Percentiles rank a stretch among this genome's conserved stretches.
Evolutionary conservation across 306 rosid genomes (phyloP).

Genomic region (Bauhinia variegata): DNA sequence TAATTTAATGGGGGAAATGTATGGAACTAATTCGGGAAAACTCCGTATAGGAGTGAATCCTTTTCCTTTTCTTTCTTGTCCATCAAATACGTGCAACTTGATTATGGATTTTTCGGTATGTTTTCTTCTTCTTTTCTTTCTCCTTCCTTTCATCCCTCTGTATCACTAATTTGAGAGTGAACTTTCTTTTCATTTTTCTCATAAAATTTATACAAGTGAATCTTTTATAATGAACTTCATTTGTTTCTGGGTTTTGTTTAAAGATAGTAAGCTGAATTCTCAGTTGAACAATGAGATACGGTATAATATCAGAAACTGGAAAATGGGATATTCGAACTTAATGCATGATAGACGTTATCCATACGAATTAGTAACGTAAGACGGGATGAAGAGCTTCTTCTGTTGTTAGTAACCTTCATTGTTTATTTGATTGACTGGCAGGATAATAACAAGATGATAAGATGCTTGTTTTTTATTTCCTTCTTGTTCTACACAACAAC

Average conservation of each 20-base stretch:
- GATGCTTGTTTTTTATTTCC: conserved; percentile 51
- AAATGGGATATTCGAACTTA: not conserved
- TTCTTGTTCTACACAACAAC: conserved; percentile 54
- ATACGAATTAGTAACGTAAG: not conserved
- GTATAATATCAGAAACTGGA: not conserved
- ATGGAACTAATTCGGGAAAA: conserved; percentile 33
- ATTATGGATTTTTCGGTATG: conserved; percentile 40
- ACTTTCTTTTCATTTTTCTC: too few species aligned
- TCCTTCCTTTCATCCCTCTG: not conserved
- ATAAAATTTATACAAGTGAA: too few species aligned
- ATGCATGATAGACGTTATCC: conserved; percentile 14
- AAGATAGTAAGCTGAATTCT: not conserved
- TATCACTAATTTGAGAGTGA: not conserved
- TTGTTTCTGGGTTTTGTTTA: not conserved
- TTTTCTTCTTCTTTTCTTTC: not conserved
- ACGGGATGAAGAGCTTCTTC: not conserved
- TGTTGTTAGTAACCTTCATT: not conserved
- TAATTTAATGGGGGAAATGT: conserved; percentile 41
- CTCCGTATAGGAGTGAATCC: conserved; percentile 32
- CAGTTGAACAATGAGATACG: conserved; percentile 9
- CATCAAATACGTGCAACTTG: not conserved
- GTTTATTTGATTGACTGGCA: too few species aligned
- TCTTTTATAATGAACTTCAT: too few species aligned
- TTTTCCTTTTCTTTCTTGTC: conserved; percentile 21
- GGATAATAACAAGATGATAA: conserved; percentile 66